These are phyloP conservation scores for Pachyrhizus erosus DNA, from an alignment of 306 rosid genomes.

Conservation along the genomic window DNA sequence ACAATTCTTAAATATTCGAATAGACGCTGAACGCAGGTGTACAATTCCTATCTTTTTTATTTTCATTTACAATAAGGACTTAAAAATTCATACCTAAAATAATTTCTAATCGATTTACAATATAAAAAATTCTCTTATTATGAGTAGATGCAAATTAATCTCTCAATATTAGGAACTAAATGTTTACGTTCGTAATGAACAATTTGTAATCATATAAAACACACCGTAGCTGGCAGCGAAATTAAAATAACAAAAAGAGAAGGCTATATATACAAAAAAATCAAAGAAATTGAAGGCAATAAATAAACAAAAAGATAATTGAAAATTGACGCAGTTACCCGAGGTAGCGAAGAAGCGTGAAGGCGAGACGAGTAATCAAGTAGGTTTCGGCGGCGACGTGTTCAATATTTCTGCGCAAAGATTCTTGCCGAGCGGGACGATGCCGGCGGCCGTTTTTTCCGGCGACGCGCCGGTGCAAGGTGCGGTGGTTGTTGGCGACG, in stretches of 20 bases:
- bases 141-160: too few relatives aligned
- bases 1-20: too few relatives aligned
- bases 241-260: not conserved
- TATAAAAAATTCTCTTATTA: too few relatives aligned
- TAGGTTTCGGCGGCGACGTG: slow-evolving; percentile 84
- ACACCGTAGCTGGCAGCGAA: not conserved
- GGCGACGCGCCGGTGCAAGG: not conserved
- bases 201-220: not conserved
- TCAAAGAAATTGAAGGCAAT: not conserved
- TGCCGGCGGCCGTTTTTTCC: slow-evolving; percentile 5
- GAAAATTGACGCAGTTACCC: slow-evolving; percentile 54
- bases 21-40: too few relatives aligned
- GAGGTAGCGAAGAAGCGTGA: slow-evolving; percentile 85
- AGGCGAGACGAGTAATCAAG: slow-evolving; percentile 70
- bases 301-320: not conserved
- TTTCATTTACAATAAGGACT: too few relatives aligned
- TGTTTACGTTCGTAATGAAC: not conserved
- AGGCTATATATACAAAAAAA: not conserved
- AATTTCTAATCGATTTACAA: too few relatives aligned
- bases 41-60: too few relatives aligned
- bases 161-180: not conserved
- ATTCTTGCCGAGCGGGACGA: slow-evolving; percentile 37
- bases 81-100: too few relatives aligned
- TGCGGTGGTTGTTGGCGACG: not conserved
- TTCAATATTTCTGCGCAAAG: slow-evolving; percentile 40